Base-by-base conservation (phyloP, 208 protist genomes). In the Naegleria lovaniensis region DNA sequence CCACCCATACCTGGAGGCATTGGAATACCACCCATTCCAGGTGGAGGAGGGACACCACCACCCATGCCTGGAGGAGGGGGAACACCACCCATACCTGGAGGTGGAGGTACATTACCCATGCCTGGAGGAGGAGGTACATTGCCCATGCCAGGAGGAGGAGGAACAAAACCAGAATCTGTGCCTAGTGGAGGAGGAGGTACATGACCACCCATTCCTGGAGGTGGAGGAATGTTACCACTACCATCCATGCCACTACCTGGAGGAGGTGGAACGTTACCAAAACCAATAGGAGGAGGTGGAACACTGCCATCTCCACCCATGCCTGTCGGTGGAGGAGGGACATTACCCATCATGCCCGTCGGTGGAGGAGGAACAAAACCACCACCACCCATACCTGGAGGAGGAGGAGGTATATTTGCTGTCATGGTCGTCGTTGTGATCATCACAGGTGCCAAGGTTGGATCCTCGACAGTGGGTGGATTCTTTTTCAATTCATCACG, bases 21-120 rank as follows among this genome's bases (percentile, higher is more conserved):
- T 33, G 83, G 83, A 51, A 48, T 19, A 13, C 85, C 85, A 40
- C 22, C n/a, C 15, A 59, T 58, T 39, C 85, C 85, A 5, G 48
- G 41, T 25, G 84, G 84, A 5, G 15, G 7, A 67, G 85, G 85
- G 5, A 40, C 13, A 39, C 84, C 83, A 55, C 83, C 84, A 43
- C 85, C 85, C 43, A 67, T 89, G 3, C 85, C 85, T 41, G 85
- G 85, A 41, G 85, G 85, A 25, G 7, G 1, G 29, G 85, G 85
- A n/a, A 40, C 6, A n/a, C 85, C 85, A 43, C 41, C 19, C 33
- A 40, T 43, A 39, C 15, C 19, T n/a, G 48, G 48, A 29, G 85
- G 85, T 38, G 85, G 43, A 33, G 85, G 85, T 16, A 40, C 6
- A 38, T 43, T 43, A n/a, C 85, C 85, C 19, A 67, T 67, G n/a